Conservation (phyloP, 768 basidiomycete species). For the Boletus tomentosulus region DNA sequence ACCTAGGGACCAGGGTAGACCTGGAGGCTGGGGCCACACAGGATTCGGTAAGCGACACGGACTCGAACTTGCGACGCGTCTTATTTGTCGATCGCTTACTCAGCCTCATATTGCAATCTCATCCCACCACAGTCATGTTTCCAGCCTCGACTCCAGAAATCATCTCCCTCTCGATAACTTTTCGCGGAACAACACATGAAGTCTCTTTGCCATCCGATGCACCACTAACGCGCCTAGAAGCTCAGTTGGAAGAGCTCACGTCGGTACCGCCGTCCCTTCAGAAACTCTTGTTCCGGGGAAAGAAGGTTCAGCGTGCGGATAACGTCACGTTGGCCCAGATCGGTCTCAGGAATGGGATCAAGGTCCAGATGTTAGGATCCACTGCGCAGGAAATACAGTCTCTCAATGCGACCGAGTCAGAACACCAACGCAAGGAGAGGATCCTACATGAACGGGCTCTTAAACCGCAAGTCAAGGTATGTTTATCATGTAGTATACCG, state of each 20-base stretch:
- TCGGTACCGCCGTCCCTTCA: constrained; percentile 61
- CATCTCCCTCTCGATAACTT: constrained; percentile 32
- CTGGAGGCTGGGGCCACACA: no score
- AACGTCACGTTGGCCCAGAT: constrained; percentile 36
- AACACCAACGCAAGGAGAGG: constrained; percentile 51
- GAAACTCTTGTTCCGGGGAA: constrained; percentile 73
- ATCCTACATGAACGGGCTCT: constrained; percentile 57
- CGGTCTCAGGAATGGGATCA: constrained; percentile 62
- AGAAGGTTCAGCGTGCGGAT: constrained; percentile 35
- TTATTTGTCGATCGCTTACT: not conserved
- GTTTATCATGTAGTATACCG: not conserved
- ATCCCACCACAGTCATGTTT: constrained; percentile 9
- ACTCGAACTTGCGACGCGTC: no score
- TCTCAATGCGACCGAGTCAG: constrained; percentile 52
- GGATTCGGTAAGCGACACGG: no score
- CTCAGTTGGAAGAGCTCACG: constrained; percentile 57
- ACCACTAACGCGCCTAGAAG: constrained; percentile 49
- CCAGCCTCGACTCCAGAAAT: constrained; percentile 1
- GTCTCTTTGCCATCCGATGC: constrained; percentile 48
- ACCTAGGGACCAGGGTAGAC: no score
- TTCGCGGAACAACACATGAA: constrained; percentile 46
- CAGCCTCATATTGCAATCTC: not conserved
- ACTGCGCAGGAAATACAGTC: constrained; percentile 55
- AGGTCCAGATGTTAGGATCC: constrained; percentile 68
- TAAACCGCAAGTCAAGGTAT: constrained; percentile 56